Percentiles rank a stretch among this genome's conserved stretches.
phyloP scores from a whole-genome alignment of 2,329 filamentous ascomycete genomes.

The Paramyrothecium roridum region DNA sequence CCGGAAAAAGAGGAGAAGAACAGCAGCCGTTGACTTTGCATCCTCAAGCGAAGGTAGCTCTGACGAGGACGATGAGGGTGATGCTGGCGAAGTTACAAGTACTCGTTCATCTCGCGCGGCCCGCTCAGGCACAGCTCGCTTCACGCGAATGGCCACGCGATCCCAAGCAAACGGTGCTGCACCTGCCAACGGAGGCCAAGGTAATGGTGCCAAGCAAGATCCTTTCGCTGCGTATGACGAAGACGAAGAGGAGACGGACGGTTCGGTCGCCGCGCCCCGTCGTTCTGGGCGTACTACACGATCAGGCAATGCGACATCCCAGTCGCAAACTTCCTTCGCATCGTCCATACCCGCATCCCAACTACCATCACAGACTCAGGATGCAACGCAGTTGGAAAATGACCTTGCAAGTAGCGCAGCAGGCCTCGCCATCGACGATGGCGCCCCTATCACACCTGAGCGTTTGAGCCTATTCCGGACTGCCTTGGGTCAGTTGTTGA shows the following conservation, averaged over 20 bases:
- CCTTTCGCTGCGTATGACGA: conserved; percentile 35
- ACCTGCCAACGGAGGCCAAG: conserved; percentile 13
- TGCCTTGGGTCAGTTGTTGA: conserved; percentile 78
- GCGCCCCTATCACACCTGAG: conserved; percentile 51
- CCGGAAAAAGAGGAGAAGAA: conserved; percentile 78
- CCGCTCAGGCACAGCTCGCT: conserved; percentile 19
- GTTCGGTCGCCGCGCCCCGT: conserved; percentile 31
- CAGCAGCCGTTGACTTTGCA: conserved; percentile 53
- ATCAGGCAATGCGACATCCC: conserved; percentile 33
- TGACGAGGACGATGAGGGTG: conserved; percentile 59
- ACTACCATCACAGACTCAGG: conserved; percentile 44
- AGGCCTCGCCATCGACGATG: conserved; percentile 36
- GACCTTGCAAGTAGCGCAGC: conserved; percentile 40
- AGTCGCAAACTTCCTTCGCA: conserved; percentile 63
- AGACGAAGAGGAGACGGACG: conserved; percentile 39
- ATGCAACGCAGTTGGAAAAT: conserved; percentile 40
- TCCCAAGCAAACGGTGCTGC: conserved; percentile 6
- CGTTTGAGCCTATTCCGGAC: conserved; percentile 75
- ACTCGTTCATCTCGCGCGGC: conserved; percentile 42
- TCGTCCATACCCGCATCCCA: conserved; percentile 79
- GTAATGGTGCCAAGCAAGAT: conserved; percentile 16
- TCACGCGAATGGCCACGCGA: conserved; percentile 23
- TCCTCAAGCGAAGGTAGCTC: conserved; percentile 57
- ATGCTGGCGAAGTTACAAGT: conserved; percentile 50
- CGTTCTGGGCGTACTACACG: conserved; percentile 34